Base-by-base conservation (phyloP, 2,329 filamentous ascomycete genomes). In the Myriosclerotinia duriaeana region DNA sequence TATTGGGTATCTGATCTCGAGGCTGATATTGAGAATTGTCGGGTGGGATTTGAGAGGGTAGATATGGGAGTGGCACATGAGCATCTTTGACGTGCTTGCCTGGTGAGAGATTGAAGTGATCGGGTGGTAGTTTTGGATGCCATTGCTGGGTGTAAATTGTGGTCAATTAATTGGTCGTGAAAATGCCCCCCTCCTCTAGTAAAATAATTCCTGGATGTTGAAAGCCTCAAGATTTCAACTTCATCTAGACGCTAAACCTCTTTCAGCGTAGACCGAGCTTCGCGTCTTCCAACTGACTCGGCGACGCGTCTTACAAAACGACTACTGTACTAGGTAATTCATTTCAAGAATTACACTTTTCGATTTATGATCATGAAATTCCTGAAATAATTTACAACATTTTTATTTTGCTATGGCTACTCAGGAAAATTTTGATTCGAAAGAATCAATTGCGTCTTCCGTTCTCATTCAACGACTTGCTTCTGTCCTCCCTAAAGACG, bases 401-500 rank as follows among this genome's bases (percentile, higher is more conserved):
- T 69, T 34, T 34, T 26, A 66, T 66, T 70, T 73, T 67, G 72
- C 62, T 56, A 77, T 77, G 75, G 74, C 72, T 71, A 69, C 70
- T 65, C 69, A 71, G 59, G 70, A 73, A 61, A 72, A 56, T 61
- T 53, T 54, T 62, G 38, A 15, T 61, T 67, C 67, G 12, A 68
- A 69, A 67, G 48, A 67, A 71, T 71, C 71, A 68, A 70, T 69
- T 71, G 66, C 61, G 38, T 72, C 69, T 64, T 64, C 69, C 55
- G 67, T 69, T 68, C 73, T 77, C 61, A 67, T 73, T 53, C 66
- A 75, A 62, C 66, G 71, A 67, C 72, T 77, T 53, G 70, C 70
- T 66, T 67, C 67, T 30, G 70, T 71, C n/a, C 81, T 89, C 12
- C 87, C 87, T 12, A 81, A 82, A 68, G 81, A 78, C 70, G 76